Evolutionary conservation across 257 asterid genomes (phyloP).

Genomic region (Gentiana straminea): DNA sequence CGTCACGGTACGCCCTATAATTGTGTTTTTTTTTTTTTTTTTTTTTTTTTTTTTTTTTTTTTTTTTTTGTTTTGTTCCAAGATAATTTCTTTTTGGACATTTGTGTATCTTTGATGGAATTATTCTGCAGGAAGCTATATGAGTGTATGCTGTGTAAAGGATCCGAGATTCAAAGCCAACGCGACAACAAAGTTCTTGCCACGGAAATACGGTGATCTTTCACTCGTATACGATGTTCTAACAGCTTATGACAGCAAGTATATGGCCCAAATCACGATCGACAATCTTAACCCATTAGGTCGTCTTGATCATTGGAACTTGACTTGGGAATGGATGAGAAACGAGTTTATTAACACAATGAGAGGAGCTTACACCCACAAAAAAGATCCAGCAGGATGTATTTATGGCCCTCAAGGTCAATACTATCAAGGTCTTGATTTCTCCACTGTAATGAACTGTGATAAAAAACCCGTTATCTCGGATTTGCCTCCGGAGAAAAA

Average conservation of each 20-base stretch:
- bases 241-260: conserved; percentile 52
- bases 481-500: conserved; percentile 58
- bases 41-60: background rate
- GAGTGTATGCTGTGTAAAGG: conserved; percentile 67
- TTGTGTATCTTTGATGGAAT: background rate
- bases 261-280: conserved; percentile 73
- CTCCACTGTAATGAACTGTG: conserved; percentile 57
- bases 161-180: conserved; percentile 49
- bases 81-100: background rate
- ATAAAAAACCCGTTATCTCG: conserved; percentile 52
- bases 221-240: conserved; percentile 65
- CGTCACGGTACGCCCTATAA: conserved; percentile 19
- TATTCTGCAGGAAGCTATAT: conserved; percentile 39
- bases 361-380: conserved; percentile 67
- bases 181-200: conserved; percentile 38
- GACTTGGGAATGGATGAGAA: conserved; percentile 96
- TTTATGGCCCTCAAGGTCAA: conserved; percentile 82
- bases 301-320: conserved; percentile 93
- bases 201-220: conserved; percentile 52
- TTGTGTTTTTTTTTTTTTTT: no score
- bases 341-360: conserved; percentile 80
- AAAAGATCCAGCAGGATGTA: conserved; percentile 63
- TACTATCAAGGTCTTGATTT: conserved; percentile 69
- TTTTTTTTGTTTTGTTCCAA: background rate
- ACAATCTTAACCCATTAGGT: conserved; percentile 73